Evolutionary conservation across 441 rosid genomes (phyloP).

Genomic region (Gossypium aridum): DNA sequence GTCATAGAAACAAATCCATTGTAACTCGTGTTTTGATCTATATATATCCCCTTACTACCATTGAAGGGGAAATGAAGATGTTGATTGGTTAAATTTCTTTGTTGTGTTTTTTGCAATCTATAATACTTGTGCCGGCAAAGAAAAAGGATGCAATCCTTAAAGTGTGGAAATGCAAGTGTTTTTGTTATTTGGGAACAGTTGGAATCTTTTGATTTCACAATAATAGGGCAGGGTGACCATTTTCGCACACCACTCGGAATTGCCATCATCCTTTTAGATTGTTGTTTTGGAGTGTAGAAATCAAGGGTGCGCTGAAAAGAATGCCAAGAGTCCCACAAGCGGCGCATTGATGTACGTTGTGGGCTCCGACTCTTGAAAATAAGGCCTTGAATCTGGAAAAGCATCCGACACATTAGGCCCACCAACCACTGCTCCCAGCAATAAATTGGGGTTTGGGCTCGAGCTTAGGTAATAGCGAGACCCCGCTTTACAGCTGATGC

Average conservation of each 20-base stretch:
- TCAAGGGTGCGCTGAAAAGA: slow-evolving; percentile 58
- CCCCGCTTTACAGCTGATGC: slow-evolving; percentile 48
- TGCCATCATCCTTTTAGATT: not conserved
- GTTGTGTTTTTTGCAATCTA: not conserved
- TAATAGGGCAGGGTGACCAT: slow-evolving; percentile 34
- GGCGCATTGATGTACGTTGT: slow-evolving; percentile 73
- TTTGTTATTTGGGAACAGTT: slow-evolving; percentile 9
- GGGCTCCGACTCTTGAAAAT: slow-evolving; percentile 63
- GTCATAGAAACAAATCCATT: not conserved
- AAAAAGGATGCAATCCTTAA: not conserved
- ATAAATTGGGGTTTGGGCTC: slow-evolving; percentile 50
- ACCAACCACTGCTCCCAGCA: slow-evolving; percentile 60
- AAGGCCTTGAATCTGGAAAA: slow-evolving; percentile 62
- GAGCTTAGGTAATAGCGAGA: slow-evolving; percentile 49
- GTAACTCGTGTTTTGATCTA: not conserved
- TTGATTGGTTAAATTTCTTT: not conserved
- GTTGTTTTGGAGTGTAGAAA: not conserved
- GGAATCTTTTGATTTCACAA: slow-evolving; percentile 4
- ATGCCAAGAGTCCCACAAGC: slow-evolving; percentile 56
- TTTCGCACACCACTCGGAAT: slow-evolving; percentile 33
- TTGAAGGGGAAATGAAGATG: not conserved
- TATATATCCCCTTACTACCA: no score
- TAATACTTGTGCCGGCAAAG: not conserved
- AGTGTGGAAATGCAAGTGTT: not conserved
- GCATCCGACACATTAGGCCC: slow-evolving; percentile 62